Conservation (phyloP, 768 basidiomycete genomes). For the Tylopilus cervinicoccineus region DNA sequence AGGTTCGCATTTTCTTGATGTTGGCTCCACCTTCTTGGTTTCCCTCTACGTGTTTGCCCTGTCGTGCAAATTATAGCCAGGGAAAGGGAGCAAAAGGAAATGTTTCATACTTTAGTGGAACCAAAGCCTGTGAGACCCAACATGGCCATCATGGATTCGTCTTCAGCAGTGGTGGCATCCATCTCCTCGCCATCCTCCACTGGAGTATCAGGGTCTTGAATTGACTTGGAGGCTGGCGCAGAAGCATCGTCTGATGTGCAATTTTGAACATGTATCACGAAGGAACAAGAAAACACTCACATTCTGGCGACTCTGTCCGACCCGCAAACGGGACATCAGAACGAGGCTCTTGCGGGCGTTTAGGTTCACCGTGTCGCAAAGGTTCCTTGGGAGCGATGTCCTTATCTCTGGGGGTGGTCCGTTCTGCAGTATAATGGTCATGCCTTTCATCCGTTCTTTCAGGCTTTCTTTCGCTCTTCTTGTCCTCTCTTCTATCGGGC, state of each 20-base stretch:
- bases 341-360: constrained; percentile 16
- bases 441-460: constrained; percentile 36
- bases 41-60: constrained; percentile 79
- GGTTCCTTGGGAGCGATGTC: constrained; percentile 24
- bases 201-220: constrained; percentile 40
- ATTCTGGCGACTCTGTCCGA: constrained; percentile 9
- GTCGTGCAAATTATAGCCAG: constrained; percentile 3
- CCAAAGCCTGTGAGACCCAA: constrained; percentile 92
- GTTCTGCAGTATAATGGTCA: constrained; percentile 39
- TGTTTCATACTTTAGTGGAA: constrained; percentile 70
- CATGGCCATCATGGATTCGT: constrained; percentile 79
- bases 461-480: constrained; percentile 30
- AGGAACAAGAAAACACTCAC: constrained; percentile 10
- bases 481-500: constrained; percentile 30
- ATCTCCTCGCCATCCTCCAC: constrained; percentile 49
- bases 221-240: constrained; percentile 25
- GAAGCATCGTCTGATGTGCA: constrained; percentile 6
- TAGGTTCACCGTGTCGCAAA: constrained; percentile 21
- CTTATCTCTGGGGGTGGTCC: constrained; percentile 29
- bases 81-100: background rate
- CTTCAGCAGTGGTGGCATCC: constrained; percentile 60
- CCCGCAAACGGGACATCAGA: constrained; percentile 10
- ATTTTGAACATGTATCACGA: background rate
- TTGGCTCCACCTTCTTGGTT: constrained; percentile 71
- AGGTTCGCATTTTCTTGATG: constrained; percentile 82